Evolutionary conservation across 495 filamentous ascomycete genomes (phyloP).

Genomic region (Emericellopsis terricola): DNA sequence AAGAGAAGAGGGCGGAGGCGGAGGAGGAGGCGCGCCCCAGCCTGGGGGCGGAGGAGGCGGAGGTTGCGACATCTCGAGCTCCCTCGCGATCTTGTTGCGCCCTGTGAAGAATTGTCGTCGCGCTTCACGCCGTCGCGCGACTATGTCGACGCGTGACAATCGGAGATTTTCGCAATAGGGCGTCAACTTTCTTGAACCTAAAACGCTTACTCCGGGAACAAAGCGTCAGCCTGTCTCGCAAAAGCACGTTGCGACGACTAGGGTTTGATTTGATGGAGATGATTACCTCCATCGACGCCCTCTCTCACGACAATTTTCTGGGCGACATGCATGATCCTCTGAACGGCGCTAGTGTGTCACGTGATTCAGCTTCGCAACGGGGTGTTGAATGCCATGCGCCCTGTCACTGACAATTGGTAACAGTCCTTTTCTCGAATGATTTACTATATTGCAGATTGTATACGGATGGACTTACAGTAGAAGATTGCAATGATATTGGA

Average conservation of each 20-base stretch:
- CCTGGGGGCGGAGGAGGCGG: constrained; percentile 41
- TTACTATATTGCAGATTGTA: too few species aligned
- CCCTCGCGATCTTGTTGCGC: too few species aligned
- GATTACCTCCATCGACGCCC: too few species aligned
- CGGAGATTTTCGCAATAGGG: neutral
- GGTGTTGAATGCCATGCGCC: too few species aligned
- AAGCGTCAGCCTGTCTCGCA: neutral
- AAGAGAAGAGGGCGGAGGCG: constrained; percentile 55
- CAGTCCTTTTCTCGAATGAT: too few species aligned
- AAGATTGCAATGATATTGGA: too few species aligned
- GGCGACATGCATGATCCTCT: too few species aligned
- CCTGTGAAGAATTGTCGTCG: too few species aligned
- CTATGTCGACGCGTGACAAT: constrained; percentile 1
- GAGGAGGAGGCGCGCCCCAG: constrained; percentile 28
- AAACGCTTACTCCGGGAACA: too few species aligned
- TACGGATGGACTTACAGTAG: too few species aligned
- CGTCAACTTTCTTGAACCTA: neutral
- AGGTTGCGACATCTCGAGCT: neutral
- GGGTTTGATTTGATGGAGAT: too few species aligned
- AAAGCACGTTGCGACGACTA: neutral
- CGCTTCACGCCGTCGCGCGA: constrained; percentile 2
- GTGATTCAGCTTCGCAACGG: neutral
- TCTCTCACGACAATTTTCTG: neutral
- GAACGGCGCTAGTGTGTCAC: neutral
- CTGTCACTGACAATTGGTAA: too few species aligned